Conservation (phyloP, 2,329 filamentous ascomycete genomes). For the Botryotinia globosa region DNA sequence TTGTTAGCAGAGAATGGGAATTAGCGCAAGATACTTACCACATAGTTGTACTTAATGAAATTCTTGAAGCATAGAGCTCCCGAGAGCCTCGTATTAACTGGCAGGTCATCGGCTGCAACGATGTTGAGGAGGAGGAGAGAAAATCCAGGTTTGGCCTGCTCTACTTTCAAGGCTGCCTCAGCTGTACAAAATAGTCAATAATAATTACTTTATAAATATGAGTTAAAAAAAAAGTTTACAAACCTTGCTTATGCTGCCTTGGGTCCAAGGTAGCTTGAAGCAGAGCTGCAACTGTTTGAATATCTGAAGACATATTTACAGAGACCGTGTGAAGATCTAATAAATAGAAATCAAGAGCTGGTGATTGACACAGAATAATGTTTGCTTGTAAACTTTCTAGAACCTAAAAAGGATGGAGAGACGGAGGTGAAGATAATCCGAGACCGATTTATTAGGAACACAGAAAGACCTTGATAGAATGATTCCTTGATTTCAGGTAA, state of each 20-base stretch:
- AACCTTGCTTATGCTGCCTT: constrained; percentile 84
- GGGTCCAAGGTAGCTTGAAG: constrained; percentile 90
- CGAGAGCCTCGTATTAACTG: constrained; percentile 77
- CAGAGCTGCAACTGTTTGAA: constrained; percentile 70
- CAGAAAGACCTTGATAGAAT: constrained; percentile 7
- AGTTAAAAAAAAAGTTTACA: constrained; percentile 36
- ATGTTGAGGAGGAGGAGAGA: constrained; percentile 87
- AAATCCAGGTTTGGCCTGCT: constrained; percentile 83
- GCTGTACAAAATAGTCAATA: constrained; percentile 51
- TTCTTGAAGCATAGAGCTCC: constrained; percentile 98
- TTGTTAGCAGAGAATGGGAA: constrained; percentile 22
- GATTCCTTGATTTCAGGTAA: constrained; percentile 11
- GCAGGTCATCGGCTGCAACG: constrained; percentile 70
- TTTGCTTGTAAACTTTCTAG: constrained; percentile 22
- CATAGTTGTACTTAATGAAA: constrained; percentile 92
- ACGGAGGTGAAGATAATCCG: constrained; percentile 18
- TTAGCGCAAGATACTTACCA: constrained; percentile 50
- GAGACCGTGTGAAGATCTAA: constrained; percentile 15
- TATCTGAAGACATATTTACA: constrained; percentile 56
- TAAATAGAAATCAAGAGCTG: constrained; percentile 13
- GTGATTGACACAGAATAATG: constrained; percentile 18
- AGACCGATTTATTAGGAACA: background rate
- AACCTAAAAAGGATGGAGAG: constrained; percentile 15
- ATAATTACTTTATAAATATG: constrained; percentile 27
- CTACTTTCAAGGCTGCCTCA: constrained; percentile 72